Percentiles rank a stretch among this genome's conserved stretches.
These are phyloP conservation scores for Centella asiatica DNA, from an alignment of 129 eudicot species.

Conservation along the genomic window DNA sequence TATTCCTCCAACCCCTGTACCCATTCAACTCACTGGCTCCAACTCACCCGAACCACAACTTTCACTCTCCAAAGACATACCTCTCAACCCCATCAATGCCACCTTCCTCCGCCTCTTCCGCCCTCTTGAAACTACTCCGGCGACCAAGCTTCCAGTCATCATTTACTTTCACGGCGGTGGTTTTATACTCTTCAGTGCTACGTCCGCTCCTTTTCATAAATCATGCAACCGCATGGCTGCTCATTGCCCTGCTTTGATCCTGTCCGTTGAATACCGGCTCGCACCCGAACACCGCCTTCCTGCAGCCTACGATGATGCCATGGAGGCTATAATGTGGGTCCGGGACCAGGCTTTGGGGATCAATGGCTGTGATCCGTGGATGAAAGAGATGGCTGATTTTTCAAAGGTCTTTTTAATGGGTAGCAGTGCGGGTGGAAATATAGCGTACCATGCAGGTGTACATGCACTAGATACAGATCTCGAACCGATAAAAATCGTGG, in stretches of 20 bases:
- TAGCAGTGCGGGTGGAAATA: constrained; percentile 32
- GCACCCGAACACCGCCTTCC: constrained; percentile 92
- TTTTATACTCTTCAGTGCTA: constrained; percentile 47
- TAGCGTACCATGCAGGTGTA: constrained; percentile 28
- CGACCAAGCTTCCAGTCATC: constrained; percentile 49
- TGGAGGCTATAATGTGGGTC: constrained; percentile 62
- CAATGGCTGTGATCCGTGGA: constrained; percentile 47
- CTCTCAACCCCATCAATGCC: constrained; percentile 36
- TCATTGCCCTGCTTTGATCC: constrained; percentile 38
- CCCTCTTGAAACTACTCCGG: constrained; percentile 24
- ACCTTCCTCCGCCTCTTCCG: constrained; percentile 77
- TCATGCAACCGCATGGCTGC: constrained; percentile 44
- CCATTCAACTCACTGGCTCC: constrained; percentile 14
- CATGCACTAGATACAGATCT: constrained; percentile 26
- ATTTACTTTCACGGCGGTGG: constrained; percentile 88
- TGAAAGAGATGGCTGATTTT: constrained; percentile 50
- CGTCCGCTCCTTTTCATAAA: constrained; percentile 34
- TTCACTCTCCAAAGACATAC: constrained; percentile 60
- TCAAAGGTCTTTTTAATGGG: constrained; percentile 31
- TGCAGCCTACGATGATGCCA: constrained; percentile 81
- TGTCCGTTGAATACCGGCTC: constrained; percentile 78
- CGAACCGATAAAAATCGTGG: constrained; percentile 20
- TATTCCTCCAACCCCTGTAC: constrained; percentile 30
- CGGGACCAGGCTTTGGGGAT: constrained; percentile 35
- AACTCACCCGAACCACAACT: constrained; percentile 15